phyloP scores from a whole-genome alignment of 2,329 filamentous ascomycete species.

The Seiridium cupressi region DNA sequence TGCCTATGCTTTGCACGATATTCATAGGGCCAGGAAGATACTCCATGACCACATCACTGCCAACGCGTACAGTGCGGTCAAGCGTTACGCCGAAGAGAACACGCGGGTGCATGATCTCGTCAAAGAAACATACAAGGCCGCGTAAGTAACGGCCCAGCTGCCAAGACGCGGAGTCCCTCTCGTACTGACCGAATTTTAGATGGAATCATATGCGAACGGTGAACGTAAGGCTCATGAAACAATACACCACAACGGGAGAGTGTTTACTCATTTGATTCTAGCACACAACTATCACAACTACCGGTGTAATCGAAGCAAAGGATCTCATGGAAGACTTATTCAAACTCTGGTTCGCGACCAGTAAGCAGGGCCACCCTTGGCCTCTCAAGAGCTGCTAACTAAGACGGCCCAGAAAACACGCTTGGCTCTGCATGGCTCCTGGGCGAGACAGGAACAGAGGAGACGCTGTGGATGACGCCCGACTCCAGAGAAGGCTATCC shows the following conservation, averaged over 20 bases:
- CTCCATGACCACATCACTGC: constrained; percentile 35
- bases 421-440: constrained; percentile 42
- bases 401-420: constrained; percentile 35
- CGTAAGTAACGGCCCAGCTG: constrained; percentile 18
- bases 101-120: constrained; percentile 28
- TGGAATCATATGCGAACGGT: constrained; percentile 10
- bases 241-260: too few species aligned
- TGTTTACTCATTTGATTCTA: too few species aligned
- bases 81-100: constrained; percentile 23
- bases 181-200: constrained; percentile 14
- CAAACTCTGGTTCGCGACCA: constrained; percentile 43
- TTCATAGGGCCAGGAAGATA: constrained; percentile 28
- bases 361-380: constrained; percentile 30
- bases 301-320: constrained; percentile 25
- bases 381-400: neutral
- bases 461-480: constrained; percentile 38
- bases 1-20: constrained; percentile 38
- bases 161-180: neutral
- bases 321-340: constrained; percentile 39
- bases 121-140: constrained; percentile 25
- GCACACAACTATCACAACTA: too few species aligned
- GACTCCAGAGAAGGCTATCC: constrained; percentile 35
- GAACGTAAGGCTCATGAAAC: neutral
- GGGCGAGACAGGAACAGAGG: constrained; percentile 22
- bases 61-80: constrained; percentile 27